A percentile compares a stretch with the other conserved stretches of the same genome.
Conservation (phyloP, 345 rosid genomes). For the Sisymbrium irio region DNA sequence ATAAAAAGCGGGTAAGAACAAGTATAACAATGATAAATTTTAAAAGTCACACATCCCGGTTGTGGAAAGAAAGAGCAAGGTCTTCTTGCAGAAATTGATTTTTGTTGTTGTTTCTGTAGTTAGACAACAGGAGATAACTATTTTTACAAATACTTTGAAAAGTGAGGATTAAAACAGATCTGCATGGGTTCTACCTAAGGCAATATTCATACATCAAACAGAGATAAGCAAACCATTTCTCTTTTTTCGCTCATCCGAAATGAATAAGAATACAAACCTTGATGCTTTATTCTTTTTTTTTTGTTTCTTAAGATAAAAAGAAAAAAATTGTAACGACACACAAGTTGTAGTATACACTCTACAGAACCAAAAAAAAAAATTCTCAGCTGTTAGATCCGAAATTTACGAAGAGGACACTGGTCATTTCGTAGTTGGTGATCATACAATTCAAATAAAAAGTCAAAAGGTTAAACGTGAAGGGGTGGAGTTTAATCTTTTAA, state of each 20-base stretch:
- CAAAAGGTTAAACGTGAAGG: constrained; percentile 4
- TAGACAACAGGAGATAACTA: not conserved
- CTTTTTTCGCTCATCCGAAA: not conserved
- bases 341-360: not conserved
- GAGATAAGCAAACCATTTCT: no score
- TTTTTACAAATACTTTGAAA: not conserved
- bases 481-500: constrained; percentile 3
- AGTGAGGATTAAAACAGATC: not conserved
- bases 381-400: constrained; percentile 23
- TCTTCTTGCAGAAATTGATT: not conserved
- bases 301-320: not conserved
- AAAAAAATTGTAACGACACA: not conserved
- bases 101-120: not conserved
- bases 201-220: not conserved
- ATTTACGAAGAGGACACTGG: constrained; percentile 17
- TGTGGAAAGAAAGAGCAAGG: not conserved
- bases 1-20: not conserved
- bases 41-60: not conserved
- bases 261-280: not conserved
- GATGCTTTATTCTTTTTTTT: not conserved
- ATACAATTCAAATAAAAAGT: not conserved
- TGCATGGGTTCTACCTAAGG: not conserved
- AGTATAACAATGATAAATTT: not conserved
- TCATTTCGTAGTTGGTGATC: not conserved
- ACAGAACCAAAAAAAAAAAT: not conserved